Evolutionary conservation across 305 asterid species (phyloP).

Genomic region (Fraxinus greggii): DNA sequence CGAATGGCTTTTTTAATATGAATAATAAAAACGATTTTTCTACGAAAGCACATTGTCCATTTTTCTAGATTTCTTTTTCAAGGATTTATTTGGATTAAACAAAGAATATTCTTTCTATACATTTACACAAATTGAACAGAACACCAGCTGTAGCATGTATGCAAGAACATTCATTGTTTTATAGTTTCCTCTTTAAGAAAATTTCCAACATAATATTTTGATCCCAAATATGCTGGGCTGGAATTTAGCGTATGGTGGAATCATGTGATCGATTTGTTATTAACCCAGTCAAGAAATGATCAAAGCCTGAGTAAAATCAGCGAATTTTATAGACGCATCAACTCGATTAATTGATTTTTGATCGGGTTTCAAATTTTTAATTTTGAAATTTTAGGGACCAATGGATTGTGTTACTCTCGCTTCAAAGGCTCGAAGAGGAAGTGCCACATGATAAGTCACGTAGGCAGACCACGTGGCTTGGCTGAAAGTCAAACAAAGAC

Average conservation of each 20-base stretch:
- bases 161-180: not conserved
- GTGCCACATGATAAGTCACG: no score
- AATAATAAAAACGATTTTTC: not conserved
- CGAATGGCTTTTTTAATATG: not conserved
- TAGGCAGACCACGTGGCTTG: no score
- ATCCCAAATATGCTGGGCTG: not conserved
- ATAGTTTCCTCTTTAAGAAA: not conserved
- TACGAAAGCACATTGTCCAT: not conserved
- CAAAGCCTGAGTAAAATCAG: not conserved
- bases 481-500: no score
- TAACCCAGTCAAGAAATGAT: not conserved
- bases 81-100: not conserved
- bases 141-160: not conserved
- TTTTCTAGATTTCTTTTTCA: not conserved
- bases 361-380: not conserved
- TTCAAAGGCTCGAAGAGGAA: no score
- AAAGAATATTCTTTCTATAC: not conserved
- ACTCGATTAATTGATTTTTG: not conserved
- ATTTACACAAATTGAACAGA: not conserved
- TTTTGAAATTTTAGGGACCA: not conserved
- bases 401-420: no score
- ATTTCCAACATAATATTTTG: not conserved
- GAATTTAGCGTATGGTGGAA: not conserved
- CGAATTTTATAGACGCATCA: no score
- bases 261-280: not conserved